Conservation (phyloP, 2,329 filamentous ascomycete genomes). For the Salinomyces thailandicus region DNA sequence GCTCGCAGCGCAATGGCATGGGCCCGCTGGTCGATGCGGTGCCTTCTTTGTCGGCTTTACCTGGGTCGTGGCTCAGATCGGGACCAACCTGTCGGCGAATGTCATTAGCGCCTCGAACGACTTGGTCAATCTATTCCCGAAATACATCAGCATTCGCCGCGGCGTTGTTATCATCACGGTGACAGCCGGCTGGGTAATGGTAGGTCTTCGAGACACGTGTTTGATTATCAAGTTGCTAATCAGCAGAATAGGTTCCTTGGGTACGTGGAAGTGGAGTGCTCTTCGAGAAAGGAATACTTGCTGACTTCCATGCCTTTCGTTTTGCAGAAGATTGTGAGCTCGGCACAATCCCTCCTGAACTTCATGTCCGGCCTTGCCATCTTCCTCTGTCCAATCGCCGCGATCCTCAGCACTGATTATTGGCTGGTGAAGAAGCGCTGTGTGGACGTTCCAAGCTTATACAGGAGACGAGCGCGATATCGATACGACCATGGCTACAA, state of each 20-base stretch:
- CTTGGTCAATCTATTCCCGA: conserved; percentile 41
- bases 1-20: conserved; percentile 28
- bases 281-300: neutral
- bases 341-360: conserved; percentile 45
- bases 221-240: conserved; percentile 30
- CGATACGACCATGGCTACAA: conserved; percentile 46
- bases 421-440: conserved; percentile 40
- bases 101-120: conserved; percentile 46
- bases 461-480: conserved; percentile 41
- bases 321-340: conserved; percentile 55
- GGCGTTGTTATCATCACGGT: conserved; percentile 38
- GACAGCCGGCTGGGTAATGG: conserved; percentile 23
- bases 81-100: conserved; percentile 45
- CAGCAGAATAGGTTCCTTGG: neutral
- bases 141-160: conserved; percentile 22
- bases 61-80: conserved; percentile 45
- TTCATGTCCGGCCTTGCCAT: conserved; percentile 54
- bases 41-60: conserved; percentile 25
- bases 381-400: conserved; percentile 55
- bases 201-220: no score
- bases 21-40: conserved; percentile 22
- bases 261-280: no score
- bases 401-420: conserved; percentile 46
- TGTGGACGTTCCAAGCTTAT: conserved; percentile 43
- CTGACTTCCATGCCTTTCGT: neutral